Conservation (phyloP, 192 early-diverging fungal genomes). For the Oehlia diaphana region DNA sequence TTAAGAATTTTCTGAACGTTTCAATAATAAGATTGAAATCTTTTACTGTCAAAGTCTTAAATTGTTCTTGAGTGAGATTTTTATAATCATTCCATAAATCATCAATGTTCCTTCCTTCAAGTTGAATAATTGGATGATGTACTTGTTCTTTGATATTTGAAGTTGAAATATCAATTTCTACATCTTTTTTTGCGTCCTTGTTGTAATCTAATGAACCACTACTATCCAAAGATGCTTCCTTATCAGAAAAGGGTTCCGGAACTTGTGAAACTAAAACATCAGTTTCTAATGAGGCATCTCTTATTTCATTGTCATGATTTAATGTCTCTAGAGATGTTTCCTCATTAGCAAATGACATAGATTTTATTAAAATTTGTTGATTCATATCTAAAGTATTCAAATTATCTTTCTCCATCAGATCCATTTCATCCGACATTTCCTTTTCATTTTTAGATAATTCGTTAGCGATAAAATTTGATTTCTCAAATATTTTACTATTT, state of each 20-base stretch:
- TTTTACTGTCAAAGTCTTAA: background rate
- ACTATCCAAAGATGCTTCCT: too few species aligned
- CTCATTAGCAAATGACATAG: background rate
- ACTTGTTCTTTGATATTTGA: background rate
- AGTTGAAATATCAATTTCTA: background rate
- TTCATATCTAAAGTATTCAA: background rate
- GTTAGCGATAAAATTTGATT: background rate
- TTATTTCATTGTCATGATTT: too few species aligned
- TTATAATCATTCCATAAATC: slow-evolving; percentile 8
- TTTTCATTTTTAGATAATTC: background rate
- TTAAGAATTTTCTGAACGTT: background rate
- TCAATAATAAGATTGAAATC: background rate
- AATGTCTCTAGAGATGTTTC: too few species aligned
- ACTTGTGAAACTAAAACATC: background rate
- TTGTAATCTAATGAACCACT: background rate
- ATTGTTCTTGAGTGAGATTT: background rate
- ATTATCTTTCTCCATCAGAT: background rate
- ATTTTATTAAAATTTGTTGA: background rate
- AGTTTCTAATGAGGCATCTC: too few species aligned
- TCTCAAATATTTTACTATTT: background rate
- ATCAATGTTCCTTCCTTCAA: background rate
- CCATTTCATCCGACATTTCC: background rate
- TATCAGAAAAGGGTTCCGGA: too few species aligned
- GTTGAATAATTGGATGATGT: background rate
- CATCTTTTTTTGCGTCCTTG: background rate